Evolutionary conservation across 495 filamentous ascomycete genomes (phyloP), one percentile per base, ranked within the genome.

Genomic region (Beverwykella pulmonaria): DNA sequence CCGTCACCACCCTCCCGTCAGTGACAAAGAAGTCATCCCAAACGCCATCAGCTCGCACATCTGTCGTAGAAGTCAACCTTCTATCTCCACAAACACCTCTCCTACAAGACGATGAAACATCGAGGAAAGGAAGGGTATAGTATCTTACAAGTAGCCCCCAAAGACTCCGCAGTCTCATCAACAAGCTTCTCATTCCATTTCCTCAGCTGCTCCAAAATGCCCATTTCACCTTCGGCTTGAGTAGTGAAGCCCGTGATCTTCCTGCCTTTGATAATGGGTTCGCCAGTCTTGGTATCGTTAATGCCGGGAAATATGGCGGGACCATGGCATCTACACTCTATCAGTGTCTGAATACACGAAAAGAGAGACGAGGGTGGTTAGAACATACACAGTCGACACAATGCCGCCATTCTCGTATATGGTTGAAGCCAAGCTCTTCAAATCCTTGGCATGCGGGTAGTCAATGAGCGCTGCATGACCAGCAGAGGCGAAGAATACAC

Each of bases 1-100:
- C 76, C 2, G 73, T 79, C 8, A 77, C 59, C 23, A 77, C 58
- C 22, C 67, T 48, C 0, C 77, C 76, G 59, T 75, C 79, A 22
- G 77, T 73, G 54, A 81, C 68, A 63, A 79, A 72, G 61, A 79
- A 82, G 48, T 77, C 76, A 73, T 80, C 81, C 81, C 80, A 82
- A 30, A 79, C 71, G 8, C 78, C 81, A 29, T 65, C 41, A 4
- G 75, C 63, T 0, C 76, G 70, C 32, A 73, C 74, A 70, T 83
- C 77, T 81, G 46, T 7, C 1, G 12, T 10, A 2, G 7, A 27
- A 14, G 36, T 63, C 23, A 63, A 50, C 50, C 29, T 14, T 10
- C 3, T 5, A 39, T 47, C 32, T 22, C 14, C 41, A 60, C 52
- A 25, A 20, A 57, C 17, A 32, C 57, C n/a, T n/a, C n/a, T 23